Conservation (phyloP, 2,329 filamentous ascomycete species). For the Colletotrichum ledebouriae region DNA sequence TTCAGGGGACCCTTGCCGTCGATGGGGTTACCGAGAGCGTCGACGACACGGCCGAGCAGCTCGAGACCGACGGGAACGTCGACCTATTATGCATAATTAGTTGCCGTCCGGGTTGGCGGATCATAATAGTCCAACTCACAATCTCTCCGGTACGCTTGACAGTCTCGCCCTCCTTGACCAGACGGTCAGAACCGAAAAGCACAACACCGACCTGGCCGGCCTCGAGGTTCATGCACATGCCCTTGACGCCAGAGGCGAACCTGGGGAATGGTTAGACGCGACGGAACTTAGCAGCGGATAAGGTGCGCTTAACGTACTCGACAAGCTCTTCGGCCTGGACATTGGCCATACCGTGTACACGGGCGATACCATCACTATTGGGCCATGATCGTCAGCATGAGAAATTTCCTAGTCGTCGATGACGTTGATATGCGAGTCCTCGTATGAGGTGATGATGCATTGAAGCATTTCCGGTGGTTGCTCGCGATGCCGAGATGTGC, state of each 20-base stretch:
- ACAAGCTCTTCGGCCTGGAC: slow-evolving; percentile 99
- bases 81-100: slow-evolving; percentile 72
- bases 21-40: slow-evolving; percentile 98
- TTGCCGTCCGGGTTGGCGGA: neutral
- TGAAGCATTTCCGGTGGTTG: slow-evolving; percentile 33
- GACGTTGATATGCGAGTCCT: slow-evolving; percentile 33
- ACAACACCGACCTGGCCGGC: slow-evolving; percentile 99
- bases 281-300: slow-evolving; percentile 26
- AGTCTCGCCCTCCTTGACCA: slow-evolving; percentile 99
- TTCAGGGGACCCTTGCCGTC: slow-evolving; percentile 99
- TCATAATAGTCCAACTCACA: slow-evolving; percentile 70
- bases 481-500: slow-evolving; percentile 41
- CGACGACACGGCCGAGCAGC: slow-evolving; percentile 97
- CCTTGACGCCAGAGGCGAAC: slow-evolving; percentile 99
- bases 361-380: slow-evolving; percentile 97
- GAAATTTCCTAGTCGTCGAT: slow-evolving; percentile 34
- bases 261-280: slow-evolving; percentile 59
- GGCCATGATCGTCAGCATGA: slow-evolving; percentile 37
- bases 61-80: slow-evolving; percentile 94
- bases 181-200: slow-evolving; percentile 99
- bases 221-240: slow-evolving; percentile 99
- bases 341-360: slow-evolving; percentile 99
- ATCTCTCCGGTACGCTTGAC: slow-evolving; percentile 99
- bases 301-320: slow-evolving; percentile 77
- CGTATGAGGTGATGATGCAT: slow-evolving; percentile 38